phyloP scores from a whole-genome alignment of 257 asterid genomes.

The Solanum chilense region DNA sequence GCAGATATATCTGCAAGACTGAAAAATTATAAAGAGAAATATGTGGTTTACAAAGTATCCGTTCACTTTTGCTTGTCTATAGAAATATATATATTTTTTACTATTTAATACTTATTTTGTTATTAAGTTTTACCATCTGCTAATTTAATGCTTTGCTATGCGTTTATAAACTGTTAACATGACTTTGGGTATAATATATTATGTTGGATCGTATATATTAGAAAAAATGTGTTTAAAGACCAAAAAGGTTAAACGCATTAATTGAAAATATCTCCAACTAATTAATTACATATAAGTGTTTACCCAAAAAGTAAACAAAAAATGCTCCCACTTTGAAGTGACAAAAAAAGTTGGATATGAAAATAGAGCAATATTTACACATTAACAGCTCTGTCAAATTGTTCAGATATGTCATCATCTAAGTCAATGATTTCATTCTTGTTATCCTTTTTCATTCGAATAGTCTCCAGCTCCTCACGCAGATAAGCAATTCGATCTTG shows the following conservation, averaged over 20 bases:
- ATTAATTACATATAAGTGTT: not conserved
- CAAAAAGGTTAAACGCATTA: not conserved
- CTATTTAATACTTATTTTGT: not conserved
- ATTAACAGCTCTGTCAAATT: not conserved
- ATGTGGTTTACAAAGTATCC: not conserved
- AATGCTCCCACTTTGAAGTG: not conserved
- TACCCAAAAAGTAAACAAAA: not conserved
- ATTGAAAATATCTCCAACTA: not conserved
- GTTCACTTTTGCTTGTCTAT: not conserved
- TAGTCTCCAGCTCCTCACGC: conserved; percentile 32
- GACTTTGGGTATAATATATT: not conserved
- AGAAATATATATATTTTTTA: too few relatives aligned
- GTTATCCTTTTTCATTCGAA: conserved; percentile 11
- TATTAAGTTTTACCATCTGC: not conserved
- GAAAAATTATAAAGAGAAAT: not conserved
- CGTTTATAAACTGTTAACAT: not conserved
- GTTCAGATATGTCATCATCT: conserved; percentile 2
- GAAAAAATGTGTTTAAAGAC: not conserved
- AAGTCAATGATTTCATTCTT: not conserved
- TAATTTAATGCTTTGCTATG: not conserved
- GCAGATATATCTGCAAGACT: not conserved
- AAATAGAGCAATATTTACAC: not conserved
- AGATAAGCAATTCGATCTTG: conserved; percentile 44
- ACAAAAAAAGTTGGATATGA: not conserved
- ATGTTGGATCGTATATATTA: not conserved